Evolutionary conservation across 176 grass and related monocot genomes (phyloP).

Genomic region (Paspalum notatum): DNA sequence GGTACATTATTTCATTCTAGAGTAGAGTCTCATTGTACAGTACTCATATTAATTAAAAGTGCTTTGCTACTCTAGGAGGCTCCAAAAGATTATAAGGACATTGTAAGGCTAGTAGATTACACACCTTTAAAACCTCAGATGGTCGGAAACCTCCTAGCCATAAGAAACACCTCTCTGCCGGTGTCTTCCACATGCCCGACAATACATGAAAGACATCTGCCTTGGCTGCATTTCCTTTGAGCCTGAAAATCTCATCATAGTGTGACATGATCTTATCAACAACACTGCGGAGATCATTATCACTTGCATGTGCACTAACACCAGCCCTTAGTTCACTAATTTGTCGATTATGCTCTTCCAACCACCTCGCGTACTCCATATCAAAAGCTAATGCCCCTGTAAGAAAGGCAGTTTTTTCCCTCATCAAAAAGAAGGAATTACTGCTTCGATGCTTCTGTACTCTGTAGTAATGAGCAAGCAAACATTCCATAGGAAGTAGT

Average conservation of each 20-base stretch:
- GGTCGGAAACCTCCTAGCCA: constrained; percentile 95
- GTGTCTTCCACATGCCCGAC: constrained; percentile 99
- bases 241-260: constrained; percentile 89
- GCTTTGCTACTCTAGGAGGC: constrained; percentile 1
- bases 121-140: constrained; percentile 94
- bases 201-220: constrained; percentile 94
- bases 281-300: constrained; percentile 74
- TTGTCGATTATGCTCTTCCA: constrained; percentile 93
- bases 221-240: constrained; percentile 88
- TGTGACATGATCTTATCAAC: constrained; percentile 79
- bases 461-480: not conserved
- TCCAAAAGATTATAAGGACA: constrained; percentile 28
- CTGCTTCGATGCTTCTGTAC: not conserved
- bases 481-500: constrained; percentile 17
- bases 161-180: constrained; percentile 94
- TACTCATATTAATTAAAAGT: constrained; percentile 2
- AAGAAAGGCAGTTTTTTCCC: constrained; percentile 22
- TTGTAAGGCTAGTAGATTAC: constrained; percentile 12
- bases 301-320: constrained; percentile 90
- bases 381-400: constrained; percentile 92
- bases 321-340: constrained; percentile 83
- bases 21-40: no score
- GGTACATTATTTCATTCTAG: constrained; percentile 11
- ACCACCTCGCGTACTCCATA: constrained; percentile 90
- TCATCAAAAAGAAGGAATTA: constrained; percentile 11